Evolutionary conservation across 441 rosid species (phyloP), one percentile per base, ranked within the genome.

Genomic region (Gossypium laxum): DNA sequence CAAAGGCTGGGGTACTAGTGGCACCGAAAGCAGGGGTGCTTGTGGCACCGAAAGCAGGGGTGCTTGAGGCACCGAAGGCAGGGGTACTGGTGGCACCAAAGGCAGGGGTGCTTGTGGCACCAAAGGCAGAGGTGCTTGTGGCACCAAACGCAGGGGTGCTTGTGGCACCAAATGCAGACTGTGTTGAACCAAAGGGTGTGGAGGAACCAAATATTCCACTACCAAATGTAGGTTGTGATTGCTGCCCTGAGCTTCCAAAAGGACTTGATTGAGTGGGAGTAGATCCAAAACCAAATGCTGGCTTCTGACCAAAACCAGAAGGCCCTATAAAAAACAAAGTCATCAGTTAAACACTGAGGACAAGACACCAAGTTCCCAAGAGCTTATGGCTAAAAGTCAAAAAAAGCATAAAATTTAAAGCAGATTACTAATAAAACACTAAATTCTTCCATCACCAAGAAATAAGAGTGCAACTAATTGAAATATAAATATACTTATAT

Each of bases 221-320:
- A 21, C 93, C 95, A 81, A 91, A 93, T 38, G 86, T 89, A 75
- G 96, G 86, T 78, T 93, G 97, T 67, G 97, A 84, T 78, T 85
- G 96, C 74, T 83, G 98, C 75, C 81, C 74, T 67, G 93, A 79
- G 82, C 84, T 83, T 82, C 96, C 97, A 26, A 93, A 93, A 41
- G 91, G 92, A 80, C 85, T 87, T 48, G 95, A 54, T 71, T 82
- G 96, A 69, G 86, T 76, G 24, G 87, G 72, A 56, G 85, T 78
- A 52, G 98, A 80, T 24, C 91, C 89, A 78, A 89, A 87, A 63
- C 94, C 91, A 76, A 91, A 91, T 56, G 85, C 83, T 78, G 90
- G 72, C 80, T 89, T 91, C 75, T 91, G 93, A 55, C 88, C 92
- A 51, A 86, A 91, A 30, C 70, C 76, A 76, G 92, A 84, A 59